Percentiles rank a stretch among this genome's conserved stretches.
phyloP scores from a whole-genome alignment of 2,329 filamentous ascomycete species.

The Dactylella cylindrospora region DNA sequence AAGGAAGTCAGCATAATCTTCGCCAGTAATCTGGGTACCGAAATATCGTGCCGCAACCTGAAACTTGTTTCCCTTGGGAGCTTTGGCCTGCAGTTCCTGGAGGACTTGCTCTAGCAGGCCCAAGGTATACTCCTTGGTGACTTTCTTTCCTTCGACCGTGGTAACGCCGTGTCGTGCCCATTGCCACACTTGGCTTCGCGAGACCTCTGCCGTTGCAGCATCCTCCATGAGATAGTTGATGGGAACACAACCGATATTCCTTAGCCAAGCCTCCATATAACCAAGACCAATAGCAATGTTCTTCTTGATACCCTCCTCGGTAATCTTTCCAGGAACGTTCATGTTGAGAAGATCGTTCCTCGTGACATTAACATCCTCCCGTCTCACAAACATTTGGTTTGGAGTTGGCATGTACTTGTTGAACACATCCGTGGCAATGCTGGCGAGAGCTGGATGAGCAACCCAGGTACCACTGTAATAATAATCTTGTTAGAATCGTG shows the following conservation, averaged over 20 bases:
- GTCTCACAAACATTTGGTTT: constrained; percentile 88
- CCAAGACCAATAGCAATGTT: constrained; percentile 94
- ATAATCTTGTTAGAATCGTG: no score
- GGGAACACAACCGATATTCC: constrained; percentile 90
- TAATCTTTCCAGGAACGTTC: constrained; percentile 90
- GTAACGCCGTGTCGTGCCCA: constrained; percentile 76
- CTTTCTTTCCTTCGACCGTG: constrained; percentile 83
- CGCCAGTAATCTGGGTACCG: constrained; percentile 85
- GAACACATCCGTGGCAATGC: constrained; percentile 88
- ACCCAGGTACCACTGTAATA: constrained; percentile 71
- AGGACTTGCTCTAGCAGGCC: constrained; percentile 84
- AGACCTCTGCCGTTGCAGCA: constrained; percentile 94
- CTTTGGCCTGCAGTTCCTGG: constrained; percentile 71
- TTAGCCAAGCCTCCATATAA: constrained; percentile 99
- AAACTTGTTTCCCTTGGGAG: constrained; percentile 86
- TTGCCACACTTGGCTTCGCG: constrained; percentile 80
- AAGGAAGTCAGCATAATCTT: constrained; percentile 96
- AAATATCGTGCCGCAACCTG: constrained; percentile 91
- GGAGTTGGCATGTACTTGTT: constrained; percentile 98
- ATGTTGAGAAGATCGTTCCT: constrained; percentile 94
- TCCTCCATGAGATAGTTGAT: constrained; percentile 99
- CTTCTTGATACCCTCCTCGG: constrained; percentile 93
- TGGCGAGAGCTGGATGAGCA: constrained; percentile 86
- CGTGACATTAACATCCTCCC: constrained; percentile 83
- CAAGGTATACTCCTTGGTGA: constrained; percentile 89